Base-by-base conservation (phyloP, 768 basidiomycete genomes). In the Candolleomyces eurysporus region DNA sequence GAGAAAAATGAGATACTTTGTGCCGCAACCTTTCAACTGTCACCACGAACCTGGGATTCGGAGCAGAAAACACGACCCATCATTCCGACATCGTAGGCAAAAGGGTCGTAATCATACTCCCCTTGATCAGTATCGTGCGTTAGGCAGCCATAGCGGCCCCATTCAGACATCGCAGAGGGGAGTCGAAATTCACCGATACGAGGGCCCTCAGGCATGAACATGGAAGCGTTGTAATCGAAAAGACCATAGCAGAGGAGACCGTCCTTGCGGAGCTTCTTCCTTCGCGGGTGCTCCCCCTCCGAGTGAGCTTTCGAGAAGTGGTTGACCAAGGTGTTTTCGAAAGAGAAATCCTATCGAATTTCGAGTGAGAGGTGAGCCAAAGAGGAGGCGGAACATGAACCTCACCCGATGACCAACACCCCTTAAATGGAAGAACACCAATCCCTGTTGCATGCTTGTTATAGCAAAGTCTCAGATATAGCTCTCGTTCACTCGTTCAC, bases 71-170 rank as follows among this genome's bases (percentile, higher is more conserved):
- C 32, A 1, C 45, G 43, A 22, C 71, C 71, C 51, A 72, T 19
- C 17, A 53, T 54, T 9, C 67, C 68, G 11, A 73, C 69, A 46
- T 72, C 72, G 45, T 61, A 68, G 0, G 67, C 65, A 52, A 70
- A 71, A 1, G 71, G 69, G 48, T 71, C 62, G 57, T 68, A 73
- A 31, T 66, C 65, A 22, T 65, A 60, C 48, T 71, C 68, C 2
- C 69, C 71, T 58, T 71, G 65, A 5, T 21, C 6, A 0, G 66
- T 63, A 45, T 72, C 68, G 6, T 21, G 39, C 17, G 31, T 46
- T 26, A 19, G 64, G 64, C 16, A 68, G 55, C 19, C 16, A 50
- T 16, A 11, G 17, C 48, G 17, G 11, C 22, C 48, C 14, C 48
- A 50, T 22, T 26, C 26, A 26, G 48, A 16, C 48, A 17, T 50